A percentile compares a stretch with the other conserved stretches of the same genome.
These are phyloP conservation scores for Rutidosis leptorrhynchoides DNA, from an alignment of 129 eudicot species.

Conservation along the genomic window DNA sequence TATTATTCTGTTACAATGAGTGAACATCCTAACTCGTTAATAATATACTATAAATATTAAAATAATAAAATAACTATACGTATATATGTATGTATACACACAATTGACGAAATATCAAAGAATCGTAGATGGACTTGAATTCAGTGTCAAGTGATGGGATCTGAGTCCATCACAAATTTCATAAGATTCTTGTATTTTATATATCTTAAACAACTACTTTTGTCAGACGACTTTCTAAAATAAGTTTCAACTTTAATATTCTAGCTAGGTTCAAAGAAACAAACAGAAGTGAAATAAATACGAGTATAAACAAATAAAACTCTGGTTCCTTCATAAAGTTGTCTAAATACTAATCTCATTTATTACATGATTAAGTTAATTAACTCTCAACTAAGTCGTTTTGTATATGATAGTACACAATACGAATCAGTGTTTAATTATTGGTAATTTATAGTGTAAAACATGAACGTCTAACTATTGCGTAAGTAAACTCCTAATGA, in stretches of 20 bases:
- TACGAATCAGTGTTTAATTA: too few relatives aligned
- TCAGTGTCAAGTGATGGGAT: conserved; percentile 6
- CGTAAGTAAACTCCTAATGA: conserved; percentile 44
- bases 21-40: too few relatives aligned
- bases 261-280: not conserved
- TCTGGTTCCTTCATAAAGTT: not conserved
- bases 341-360: not conserved
- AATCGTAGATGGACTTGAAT: conserved; percentile 1
- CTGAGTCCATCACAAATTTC: not conserved
- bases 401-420: too few relatives aligned
- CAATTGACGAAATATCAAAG: too few relatives aligned
- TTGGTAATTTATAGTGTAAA: conserved; percentile 19
- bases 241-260: not conserved
- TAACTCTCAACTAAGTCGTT: conserved; percentile 17
- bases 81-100: too few relatives aligned
- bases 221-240: not conserved
- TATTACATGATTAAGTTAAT: not conserved
- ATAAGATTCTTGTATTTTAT: conserved; percentile 6
- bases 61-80: too few relatives aligned
- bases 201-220: not conserved
- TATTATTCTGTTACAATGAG: too few relatives aligned
- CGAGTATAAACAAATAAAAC: too few relatives aligned
- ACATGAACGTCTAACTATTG: conserved; percentile 21
- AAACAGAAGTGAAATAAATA: not conserved
- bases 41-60: too few relatives aligned